Evolutionary conservation across 2,329 filamentous ascomycete species (phyloP).

Genomic region (Bimuria novae-zelandiae): DNA sequence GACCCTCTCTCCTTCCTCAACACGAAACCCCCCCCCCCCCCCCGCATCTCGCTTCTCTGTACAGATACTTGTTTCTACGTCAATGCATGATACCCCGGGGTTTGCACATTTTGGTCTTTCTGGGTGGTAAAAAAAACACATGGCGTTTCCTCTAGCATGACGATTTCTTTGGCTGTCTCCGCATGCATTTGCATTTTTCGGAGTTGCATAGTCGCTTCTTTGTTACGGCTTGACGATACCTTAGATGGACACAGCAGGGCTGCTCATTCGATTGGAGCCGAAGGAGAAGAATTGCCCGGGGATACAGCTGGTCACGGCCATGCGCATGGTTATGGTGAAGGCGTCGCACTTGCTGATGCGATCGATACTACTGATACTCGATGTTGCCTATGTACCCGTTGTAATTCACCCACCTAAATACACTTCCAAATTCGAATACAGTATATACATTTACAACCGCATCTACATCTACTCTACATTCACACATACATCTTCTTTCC

Average conservation of each 20-base stretch:
- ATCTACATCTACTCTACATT: not conserved
- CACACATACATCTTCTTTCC: not conserved
- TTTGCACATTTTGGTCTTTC: constrained; percentile 17
- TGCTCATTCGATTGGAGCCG: constrained; percentile 4
- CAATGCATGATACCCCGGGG: constrained; percentile 20
- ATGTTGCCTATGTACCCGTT: constrained; percentile 7
- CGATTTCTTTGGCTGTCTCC: constrained; percentile 12
- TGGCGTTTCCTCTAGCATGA: constrained; percentile 14
- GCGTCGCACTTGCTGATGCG: not conserved
- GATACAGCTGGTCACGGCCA: not conserved
- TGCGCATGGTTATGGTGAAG: constrained; percentile 2
- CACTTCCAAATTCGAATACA: constrained; percentile 6
- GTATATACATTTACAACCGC: not conserved
- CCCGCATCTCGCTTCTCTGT: constrained; percentile 12
- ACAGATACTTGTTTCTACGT: constrained; percentile 13
- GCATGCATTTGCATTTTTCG: constrained; percentile 18
- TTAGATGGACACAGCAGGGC: constrained; percentile 11
- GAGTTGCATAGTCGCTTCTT: constrained; percentile 17
- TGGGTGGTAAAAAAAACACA: constrained; percentile 11
- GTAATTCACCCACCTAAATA: constrained; percentile 12
- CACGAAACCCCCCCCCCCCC: constrained; percentile 7
- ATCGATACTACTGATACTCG: constrained; percentile 3
- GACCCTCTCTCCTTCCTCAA: constrained; percentile 8
- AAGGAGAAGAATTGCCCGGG: not conserved
- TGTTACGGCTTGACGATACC: constrained; percentile 16